Percentiles rank a stretch among this genome's conserved stretches.
These are phyloP conservation scores for Pichia rugopelliculosa DNA, from an alignment of 805 yeast genomes.

Conservation along the genomic window DNA sequence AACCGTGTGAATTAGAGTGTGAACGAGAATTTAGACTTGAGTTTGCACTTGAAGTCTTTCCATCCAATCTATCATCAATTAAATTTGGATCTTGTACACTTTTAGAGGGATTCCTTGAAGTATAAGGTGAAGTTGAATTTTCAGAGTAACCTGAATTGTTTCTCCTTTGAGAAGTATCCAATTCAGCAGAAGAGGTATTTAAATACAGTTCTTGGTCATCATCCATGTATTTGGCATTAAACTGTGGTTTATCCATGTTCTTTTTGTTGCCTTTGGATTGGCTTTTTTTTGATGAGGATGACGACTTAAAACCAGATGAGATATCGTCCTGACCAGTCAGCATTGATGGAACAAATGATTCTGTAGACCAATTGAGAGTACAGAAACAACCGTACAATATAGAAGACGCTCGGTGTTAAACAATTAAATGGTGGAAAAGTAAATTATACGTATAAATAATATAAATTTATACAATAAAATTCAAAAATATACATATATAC, in stretches of 20 bases:
- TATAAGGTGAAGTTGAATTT: conserved; percentile 13
- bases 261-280: not conserved
- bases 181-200: not conserved
- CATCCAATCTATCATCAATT: not conserved
- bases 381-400: too few species aligned
- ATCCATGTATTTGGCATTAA: conserved; percentile 16
- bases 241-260: conserved; percentile 9
- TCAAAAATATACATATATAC: too few species aligned
- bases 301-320: not conserved
- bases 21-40: not conserved
- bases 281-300: not conserved
- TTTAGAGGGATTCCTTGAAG: conserved; percentile 18
- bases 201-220: conserved; percentile 2
- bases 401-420: too few species aligned
- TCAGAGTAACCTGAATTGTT: conserved; percentile 7
- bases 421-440: too few species aligned
- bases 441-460: too few species aligned
- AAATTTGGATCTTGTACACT: not conserved
- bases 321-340: not conserved
- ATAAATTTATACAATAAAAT: too few species aligned
- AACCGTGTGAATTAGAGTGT: not conserved
- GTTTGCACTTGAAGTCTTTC: not conserved
- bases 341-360: too few species aligned
- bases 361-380: too few species aligned
- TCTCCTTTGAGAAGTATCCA: conserved; percentile 2